These are phyloP conservation scores for Trichoderma gracile DNA, from an alignment of 2,329 filamentous ascomycete genomes.

Conservation along the genomic window DNA sequence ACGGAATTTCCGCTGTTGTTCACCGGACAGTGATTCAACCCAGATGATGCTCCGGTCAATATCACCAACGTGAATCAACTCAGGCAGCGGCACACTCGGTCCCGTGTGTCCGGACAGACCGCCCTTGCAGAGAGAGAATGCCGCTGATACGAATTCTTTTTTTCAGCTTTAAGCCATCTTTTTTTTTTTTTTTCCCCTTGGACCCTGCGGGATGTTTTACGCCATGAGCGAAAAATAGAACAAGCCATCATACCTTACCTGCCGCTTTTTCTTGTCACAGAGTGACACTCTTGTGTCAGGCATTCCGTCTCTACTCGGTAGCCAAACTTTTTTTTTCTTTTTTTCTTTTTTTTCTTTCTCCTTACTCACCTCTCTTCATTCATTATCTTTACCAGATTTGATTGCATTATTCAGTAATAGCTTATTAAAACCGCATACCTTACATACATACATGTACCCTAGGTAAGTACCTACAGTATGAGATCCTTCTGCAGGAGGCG, in stretches of 20 bases:
- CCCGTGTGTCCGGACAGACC: constrained; percentile 7
- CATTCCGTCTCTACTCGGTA: neutral
- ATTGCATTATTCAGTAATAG: too few species aligned
- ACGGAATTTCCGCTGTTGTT: too few species aligned
- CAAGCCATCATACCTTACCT: constrained; percentile 8
- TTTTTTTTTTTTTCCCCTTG: neutral
- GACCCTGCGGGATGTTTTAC: neutral
- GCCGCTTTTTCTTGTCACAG: neutral
- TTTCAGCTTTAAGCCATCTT: constrained; percentile 18
- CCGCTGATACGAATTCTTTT: neutral
- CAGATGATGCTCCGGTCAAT: neutral
- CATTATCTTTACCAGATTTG: too few species aligned
- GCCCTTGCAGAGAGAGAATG: neutral
- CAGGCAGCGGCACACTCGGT: neutral
- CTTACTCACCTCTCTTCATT: neutral
- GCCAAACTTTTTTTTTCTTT: neutral
- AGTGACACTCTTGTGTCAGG: neutral
- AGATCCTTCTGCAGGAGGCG: neutral
- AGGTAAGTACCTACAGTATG: too few species aligned
- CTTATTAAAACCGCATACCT: too few species aligned
- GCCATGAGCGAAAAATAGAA: neutral
- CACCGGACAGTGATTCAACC: neutral
- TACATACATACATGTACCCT: too few species aligned
- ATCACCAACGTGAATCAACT: neutral
- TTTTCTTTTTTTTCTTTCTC: neutral